Evolutionary conservation across 495 filamentous ascomycete genomes (phyloP), one percentile per base, ranked within the genome.

Genomic region (Schizothecium vesticola): DNA sequence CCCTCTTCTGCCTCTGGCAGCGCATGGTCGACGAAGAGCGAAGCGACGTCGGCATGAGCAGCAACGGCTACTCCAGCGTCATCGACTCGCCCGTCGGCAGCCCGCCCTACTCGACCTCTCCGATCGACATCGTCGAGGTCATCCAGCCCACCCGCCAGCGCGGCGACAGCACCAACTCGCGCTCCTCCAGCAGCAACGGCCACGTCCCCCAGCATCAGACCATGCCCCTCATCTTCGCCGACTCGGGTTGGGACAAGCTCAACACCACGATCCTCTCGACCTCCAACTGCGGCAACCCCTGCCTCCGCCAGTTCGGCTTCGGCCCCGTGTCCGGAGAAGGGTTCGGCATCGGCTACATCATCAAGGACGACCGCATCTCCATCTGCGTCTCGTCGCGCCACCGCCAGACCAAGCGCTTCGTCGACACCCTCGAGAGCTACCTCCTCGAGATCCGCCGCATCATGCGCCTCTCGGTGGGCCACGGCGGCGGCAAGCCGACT

Each of bases 271-370:
- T 98, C 72, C 82, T 99, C 22, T 95, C 91, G 33, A 97, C 95
- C 1, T 97, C 93, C n/a, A 99, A 99, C 81, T 99, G 95, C 79
- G 95, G 95, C 65, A 99, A 99, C 79, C 95, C 95, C 2, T 94
- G 91, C n/a, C 86, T 99, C 16, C 90, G 95, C 1, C 92, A 97
- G 60, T 99, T 99, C 73, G 95, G 95, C 12, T 99, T 99, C 78
- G 95, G 95, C 0, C 95, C 95, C 3, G 96, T 93, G 0, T 94
- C 91, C 3, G 94, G 90, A 28, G 96, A 98, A 64, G 95, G 95
- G 0, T 98, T 98, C 77, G 95, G 96, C 13, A 96, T 99, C 65
- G 95, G 95, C 13, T 99, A 99, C 79, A 98, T 99, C 73, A 97
- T 99, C 86, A 99, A 99, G 78, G 94, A 97, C 73, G 94, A 97